A percentile compares a stretch with the other conserved stretches of the same genome.
These are phyloP conservation scores for Metarhizium robertsii DNA, from an alignment of 2,329 filamentous ascomycete genomes.

Conservation along the genomic window DNA sequence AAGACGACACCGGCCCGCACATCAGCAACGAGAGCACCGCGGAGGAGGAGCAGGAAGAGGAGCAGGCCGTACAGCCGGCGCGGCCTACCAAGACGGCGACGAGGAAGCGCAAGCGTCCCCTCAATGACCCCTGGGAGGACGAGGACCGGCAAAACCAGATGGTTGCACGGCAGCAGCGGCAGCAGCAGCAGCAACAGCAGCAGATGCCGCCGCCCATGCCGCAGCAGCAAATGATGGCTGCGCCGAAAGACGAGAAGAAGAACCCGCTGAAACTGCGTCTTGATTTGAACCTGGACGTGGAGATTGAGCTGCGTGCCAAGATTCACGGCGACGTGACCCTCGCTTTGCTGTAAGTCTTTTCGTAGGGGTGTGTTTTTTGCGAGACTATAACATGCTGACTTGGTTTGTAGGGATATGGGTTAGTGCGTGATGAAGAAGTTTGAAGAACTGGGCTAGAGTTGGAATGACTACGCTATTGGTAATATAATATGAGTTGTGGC, in stretches of 20 bases:
- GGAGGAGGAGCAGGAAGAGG: conserved; percentile 9
- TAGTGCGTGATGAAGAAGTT: background rate
- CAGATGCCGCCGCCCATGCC: conserved; percentile 13
- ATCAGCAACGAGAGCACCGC: conserved; percentile 6
- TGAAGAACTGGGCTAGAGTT: too few species aligned
- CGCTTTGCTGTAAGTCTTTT: conserved; percentile 53
- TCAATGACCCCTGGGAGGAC: conserved; percentile 4
- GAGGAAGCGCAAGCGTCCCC: conserved; percentile 5
- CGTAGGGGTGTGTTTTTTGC: background rate
- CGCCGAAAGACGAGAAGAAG: conserved; percentile 24
- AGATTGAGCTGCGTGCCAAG: conserved; percentile 70
- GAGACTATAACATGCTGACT: background rate
- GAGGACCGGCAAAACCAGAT: conserved; percentile 11
- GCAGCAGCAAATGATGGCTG: conserved; percentile 16
- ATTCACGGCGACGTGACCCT: conserved; percentile 71
- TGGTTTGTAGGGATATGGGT: conserved; percentile 1
- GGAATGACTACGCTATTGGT: too few species aligned
- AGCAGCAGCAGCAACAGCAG: conserved; percentile 11
- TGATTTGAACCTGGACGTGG: conserved; percentile 69
- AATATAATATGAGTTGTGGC: too few species aligned
- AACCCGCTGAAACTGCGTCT: conserved; percentile 58
- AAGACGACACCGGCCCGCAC: conserved; percentile 7
- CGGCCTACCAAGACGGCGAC: conserved; percentile 1
- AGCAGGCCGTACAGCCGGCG: conserved; percentile 1
- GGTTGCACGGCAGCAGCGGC: conserved; percentile 19